Conservation (phyloP, 2,329 filamentous ascomycete species). For the Fusarium sp. region DNA sequence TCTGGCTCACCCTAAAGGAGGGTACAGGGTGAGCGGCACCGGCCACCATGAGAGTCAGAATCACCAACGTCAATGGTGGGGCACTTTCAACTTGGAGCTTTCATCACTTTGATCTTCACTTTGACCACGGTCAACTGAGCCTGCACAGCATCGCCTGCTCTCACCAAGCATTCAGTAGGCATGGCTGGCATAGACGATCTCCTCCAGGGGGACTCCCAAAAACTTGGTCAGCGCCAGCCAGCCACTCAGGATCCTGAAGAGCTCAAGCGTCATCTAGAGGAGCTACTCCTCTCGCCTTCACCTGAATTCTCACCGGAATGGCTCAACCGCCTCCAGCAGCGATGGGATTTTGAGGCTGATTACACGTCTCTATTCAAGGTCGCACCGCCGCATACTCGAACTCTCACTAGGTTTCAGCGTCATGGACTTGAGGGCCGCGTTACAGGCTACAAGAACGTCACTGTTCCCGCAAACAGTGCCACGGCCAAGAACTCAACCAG, state of each 20-base stretch:
- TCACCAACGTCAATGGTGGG: conserved; percentile 42
- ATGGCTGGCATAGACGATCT: conserved; percentile 51
- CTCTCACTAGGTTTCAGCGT: conserved; percentile 90
- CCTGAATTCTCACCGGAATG: conserved; percentile 82
- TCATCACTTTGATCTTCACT: conserved; percentile 26
- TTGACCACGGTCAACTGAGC: background rate
- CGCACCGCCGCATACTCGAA: conserved; percentile 90
- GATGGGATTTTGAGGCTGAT: conserved; percentile 84
- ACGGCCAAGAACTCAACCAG: conserved; percentile 97
- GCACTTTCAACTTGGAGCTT: conserved; percentile 32
- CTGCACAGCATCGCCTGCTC: conserved; percentile 4
- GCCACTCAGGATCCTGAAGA: conserved; percentile 61
- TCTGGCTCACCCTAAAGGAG: too few species aligned
- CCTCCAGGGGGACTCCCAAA: conserved; percentile 38
- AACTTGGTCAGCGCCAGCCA: conserved; percentile 26
- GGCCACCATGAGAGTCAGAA: conserved; percentile 22
- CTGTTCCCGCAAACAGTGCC: conserved; percentile 85
- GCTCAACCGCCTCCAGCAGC: conserved; percentile 88
- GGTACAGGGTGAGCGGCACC: too few species aligned
- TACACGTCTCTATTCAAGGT: conserved; percentile 86
- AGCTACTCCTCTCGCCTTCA: conserved; percentile 81
- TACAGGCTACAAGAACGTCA: conserved; percentile 93
- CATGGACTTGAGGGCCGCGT: conserved; percentile 93
- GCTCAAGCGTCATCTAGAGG: conserved; percentile 76
- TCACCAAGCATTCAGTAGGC: conserved; percentile 8